Evolutionary conservation across 176 grass and related monocot genomes (phyloP), one percentile per base, ranked within the genome.

Genomic region (Bothriochloa decipiens): DNA sequence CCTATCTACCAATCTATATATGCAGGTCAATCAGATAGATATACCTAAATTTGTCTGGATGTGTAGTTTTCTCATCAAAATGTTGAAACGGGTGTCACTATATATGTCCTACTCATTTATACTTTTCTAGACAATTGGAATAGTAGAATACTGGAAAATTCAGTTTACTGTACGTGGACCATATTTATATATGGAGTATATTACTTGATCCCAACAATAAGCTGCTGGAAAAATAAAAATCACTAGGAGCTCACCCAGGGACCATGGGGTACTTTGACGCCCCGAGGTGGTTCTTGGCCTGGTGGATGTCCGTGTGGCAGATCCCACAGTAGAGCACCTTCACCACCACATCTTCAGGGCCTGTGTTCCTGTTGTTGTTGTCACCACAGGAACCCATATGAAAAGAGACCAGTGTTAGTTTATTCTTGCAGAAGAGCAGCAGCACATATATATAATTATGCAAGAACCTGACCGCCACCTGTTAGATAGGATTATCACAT

Each of bases 251-350:
- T 67, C 88, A 98, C 96, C 96, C 96, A 39, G 96, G 96, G 11
- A 98, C 96, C 96, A 98, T 98, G 43, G 96, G 96, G 45, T 98
- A 98, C 26, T 98, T 98, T 0, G 96, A 98, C 58, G 90, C 89
- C 33, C 93, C 93, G 8, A 98, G 89, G 11, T 98, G 82, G 84
- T 98, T 98, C 91, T 91, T 95, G 77, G 86, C 57, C 84, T 98
- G 93, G 85, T 98, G 96, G 76, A 98, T 74, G 60, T 98, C 96
- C 0, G 96, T 98, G 70, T 98, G 96, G 86, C 96, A 98, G 72
- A 98, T 82, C 10, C 96, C 96, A 42, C 96, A 98, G 22, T 89
- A 98, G 16, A 91, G 28, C 63, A 98, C 93, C 89, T 95, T 98
- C 57, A 98, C 28, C 81, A 94, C 84, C 86, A 99, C 93, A 58